These are phyloP conservation scores for Aspergillus fructus DNA, from an alignment of 2,329 filamentous ascomycete species.

Conservation along the genomic window DNA sequence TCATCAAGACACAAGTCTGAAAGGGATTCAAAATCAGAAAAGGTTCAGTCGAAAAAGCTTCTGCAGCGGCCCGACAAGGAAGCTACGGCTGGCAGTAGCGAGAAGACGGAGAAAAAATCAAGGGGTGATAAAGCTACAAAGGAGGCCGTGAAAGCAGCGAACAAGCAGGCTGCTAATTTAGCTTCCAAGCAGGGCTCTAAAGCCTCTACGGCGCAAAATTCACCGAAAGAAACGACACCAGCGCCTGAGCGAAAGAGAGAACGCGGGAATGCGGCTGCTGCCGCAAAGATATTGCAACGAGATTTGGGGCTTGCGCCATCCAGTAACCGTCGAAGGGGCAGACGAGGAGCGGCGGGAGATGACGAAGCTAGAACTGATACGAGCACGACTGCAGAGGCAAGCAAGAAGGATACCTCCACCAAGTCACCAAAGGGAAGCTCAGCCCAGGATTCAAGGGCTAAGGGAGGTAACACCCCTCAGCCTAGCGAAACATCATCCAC, in stretches of 20 bases:
- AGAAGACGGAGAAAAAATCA: slow-evolving; percentile 40
- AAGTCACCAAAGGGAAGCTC: slow-evolving; percentile 21
- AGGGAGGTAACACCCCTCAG: slow-evolving; percentile 21
- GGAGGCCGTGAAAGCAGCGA: slow-evolving; percentile 61
- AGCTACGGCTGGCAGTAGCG: slow-evolving; percentile 22
- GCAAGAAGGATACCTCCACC: slow-evolving; percentile 25
- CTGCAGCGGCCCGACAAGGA: slow-evolving; percentile 41
- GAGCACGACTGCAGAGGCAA: slow-evolving; percentile 13
- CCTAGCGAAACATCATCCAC: slow-evolving; percentile 23
- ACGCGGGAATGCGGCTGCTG: slow-evolving; percentile 53
- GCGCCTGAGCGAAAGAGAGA: slow-evolving; percentile 55
- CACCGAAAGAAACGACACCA: slow-evolving; percentile 28
- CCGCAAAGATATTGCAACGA: slow-evolving; percentile 61
- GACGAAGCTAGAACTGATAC: slow-evolving; percentile 25
- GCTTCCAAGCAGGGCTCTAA: slow-evolving; percentile 27
- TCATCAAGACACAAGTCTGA: slow-evolving; percentile 41
- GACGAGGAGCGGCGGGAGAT: slow-evolving; percentile 30
- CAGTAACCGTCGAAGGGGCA: slow-evolving; percentile 41
- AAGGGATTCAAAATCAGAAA: slow-evolving; percentile 42
- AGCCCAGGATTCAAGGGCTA: slow-evolving; percentile 17
- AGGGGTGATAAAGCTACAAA: slow-evolving; percentile 59
- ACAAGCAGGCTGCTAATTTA: slow-evolving; percentile 41
- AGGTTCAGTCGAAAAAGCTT: slow-evolving; percentile 44
- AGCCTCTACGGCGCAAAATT: slow-evolving; percentile 13
- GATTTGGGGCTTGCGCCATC: slow-evolving; percentile 57